Evolutionary conservation across 2,329 filamentous ascomycete species (phyloP).

Genomic region (Verticillium albo-atrum): DNA sequence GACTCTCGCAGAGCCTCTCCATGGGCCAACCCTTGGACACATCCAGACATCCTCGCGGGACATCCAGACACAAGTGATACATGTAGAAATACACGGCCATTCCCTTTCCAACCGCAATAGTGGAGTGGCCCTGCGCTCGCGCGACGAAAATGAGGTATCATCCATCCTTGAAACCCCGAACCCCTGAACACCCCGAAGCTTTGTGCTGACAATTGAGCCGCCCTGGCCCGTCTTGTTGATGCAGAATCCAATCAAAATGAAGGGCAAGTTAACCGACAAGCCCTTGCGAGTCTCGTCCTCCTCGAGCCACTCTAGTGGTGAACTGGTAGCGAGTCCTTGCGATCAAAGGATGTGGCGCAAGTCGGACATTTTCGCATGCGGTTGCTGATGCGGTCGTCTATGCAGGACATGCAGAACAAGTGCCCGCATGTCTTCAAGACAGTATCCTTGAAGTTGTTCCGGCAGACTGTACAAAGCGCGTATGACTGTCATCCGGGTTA

Average conservation of each 20-base stretch:
- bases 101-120: constrained; percentile 11
- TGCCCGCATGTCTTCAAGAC: constrained; percentile 92
- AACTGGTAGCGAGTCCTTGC: neutral
- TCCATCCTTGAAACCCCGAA: constrained; percentile 10
- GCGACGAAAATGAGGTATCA: constrained; percentile 11
- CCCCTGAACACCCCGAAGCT: neutral
- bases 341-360: constrained; percentile 88
- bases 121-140: constrained; percentile 3
- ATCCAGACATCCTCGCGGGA: constrained; percentile 5
- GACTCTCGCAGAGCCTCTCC: neutral
- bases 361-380: constrained; percentile 93
- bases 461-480: constrained; percentile 82
- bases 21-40: neutral
- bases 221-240: neutral
- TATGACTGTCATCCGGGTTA: constrained; percentile 22
- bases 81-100: constrained; percentile 13
- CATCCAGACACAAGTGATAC: constrained; percentile 10
- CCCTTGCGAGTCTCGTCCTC: neutral
- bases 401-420: constrained; percentile 86
- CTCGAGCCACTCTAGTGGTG: neutral
- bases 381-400: constrained; percentile 83
- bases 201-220: neutral
- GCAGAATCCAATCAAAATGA: neutral
- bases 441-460: constrained; percentile 90
- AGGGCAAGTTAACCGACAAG: neutral